A percentile compares a stretch with the other conserved stretches of the same genome.
phyloP scores from a whole-genome alignment of 2,329 filamentous ascomycete species.

The Catunica adiposa region DNA sequence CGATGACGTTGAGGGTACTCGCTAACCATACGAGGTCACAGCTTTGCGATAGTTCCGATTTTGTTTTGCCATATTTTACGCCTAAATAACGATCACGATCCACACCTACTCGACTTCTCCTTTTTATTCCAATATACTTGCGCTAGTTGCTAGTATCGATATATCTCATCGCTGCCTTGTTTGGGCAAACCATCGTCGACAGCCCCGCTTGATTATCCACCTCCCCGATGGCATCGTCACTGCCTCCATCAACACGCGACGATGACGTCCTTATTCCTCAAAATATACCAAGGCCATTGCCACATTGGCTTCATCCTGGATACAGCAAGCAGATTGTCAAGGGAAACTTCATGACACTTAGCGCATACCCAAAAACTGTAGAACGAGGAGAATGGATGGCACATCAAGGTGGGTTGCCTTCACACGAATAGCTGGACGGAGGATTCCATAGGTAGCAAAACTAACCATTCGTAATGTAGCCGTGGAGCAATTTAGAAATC shows the following conservation, averaged over 20 bases:
- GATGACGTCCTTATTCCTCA: slow-evolving; percentile 12
- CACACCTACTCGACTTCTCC: background rate
- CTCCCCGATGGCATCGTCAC: slow-evolving; percentile 6
- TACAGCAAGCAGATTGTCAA: slow-evolving; percentile 67
- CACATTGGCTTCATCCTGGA: slow-evolving; percentile 48
- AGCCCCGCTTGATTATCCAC: background rate
- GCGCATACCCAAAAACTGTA: slow-evolving; percentile 66
- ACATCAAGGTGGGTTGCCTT: slow-evolving; percentile 67
- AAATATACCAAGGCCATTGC: slow-evolving; percentile 24
- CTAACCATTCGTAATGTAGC: slow-evolving; percentile 39
- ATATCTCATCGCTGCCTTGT: background rate
- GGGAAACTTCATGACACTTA: slow-evolving; percentile 80
- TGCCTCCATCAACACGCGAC: slow-evolving; percentile 9
- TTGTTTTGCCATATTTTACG: background rate
- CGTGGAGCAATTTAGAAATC: slow-evolving; percentile 66
- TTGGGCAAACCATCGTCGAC: too few relatives aligned
- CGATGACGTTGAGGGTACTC: background rate
- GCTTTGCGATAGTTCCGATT: background rate
- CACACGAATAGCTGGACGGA: too few relatives aligned
- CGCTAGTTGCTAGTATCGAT: background rate
- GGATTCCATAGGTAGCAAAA: background rate
- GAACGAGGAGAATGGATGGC: slow-evolving; percentile 78
- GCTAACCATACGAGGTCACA: background rate
- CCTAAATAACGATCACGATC: background rate
- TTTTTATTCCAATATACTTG: background rate